Conservation (phyloP, 169 alveolate genomes). For the Fabrea salina region DNA sequence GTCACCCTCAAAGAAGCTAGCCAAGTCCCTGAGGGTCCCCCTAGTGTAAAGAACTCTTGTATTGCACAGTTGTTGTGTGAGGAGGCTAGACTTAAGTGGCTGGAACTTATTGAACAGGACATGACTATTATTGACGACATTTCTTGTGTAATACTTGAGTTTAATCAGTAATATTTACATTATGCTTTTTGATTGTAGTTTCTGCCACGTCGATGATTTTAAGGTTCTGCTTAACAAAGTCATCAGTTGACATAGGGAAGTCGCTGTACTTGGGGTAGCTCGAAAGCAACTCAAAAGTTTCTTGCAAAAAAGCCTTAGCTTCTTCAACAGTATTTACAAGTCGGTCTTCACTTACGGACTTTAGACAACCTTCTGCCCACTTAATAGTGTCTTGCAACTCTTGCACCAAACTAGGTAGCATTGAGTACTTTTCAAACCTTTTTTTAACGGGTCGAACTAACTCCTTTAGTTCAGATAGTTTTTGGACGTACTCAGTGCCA, state of each 20-base stretch:
- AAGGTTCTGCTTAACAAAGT: slow-evolving; percentile 38
- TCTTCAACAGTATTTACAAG: slow-evolving; percentile 22
- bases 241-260: slow-evolving; percentile 40
- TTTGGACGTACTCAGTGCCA: slow-evolving; percentile 9
- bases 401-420: slow-evolving; percentile 20
- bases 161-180: too few relatives aligned
- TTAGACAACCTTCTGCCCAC: not conserved
- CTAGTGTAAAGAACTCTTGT: too few relatives aligned
- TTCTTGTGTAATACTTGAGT: too few relatives aligned
- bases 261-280: not conserved
- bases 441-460: slow-evolving; percentile 34
- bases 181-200: too few relatives aligned
- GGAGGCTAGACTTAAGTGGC: too few relatives aligned
- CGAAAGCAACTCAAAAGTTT: not conserved
- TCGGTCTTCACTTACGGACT: slow-evolving; percentile 21
- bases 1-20: too few relatives aligned
- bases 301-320: not conserved
- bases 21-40: too few relatives aligned
- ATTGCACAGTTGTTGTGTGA: too few relatives aligned
- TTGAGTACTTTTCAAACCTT: slow-evolving; percentile 37
- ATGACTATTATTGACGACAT: too few relatives aligned
- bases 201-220: too few relatives aligned
- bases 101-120: too few relatives aligned
- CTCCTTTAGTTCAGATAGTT: slow-evolving; percentile 34
- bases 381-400: slow-evolving; percentile 20